Evolutionary conservation across 106 monocot genomes (phyloP).

Genomic region (Chionographis japonica): DNA sequence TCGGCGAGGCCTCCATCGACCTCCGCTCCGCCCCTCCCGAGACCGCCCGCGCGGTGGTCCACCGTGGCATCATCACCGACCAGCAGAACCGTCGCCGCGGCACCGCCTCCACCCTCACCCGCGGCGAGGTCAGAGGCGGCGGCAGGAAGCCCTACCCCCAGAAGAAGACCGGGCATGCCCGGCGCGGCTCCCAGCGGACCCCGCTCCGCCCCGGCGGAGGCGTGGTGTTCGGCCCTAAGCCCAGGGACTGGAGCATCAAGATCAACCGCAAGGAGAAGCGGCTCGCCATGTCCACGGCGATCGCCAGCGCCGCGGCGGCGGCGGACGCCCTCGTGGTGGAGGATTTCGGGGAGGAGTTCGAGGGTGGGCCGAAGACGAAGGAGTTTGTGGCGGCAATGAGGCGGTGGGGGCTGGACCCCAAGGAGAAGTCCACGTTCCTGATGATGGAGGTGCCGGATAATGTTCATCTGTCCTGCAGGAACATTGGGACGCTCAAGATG

Average conservation of each 20-base stretch:
- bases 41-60: constrained; percentile 90
- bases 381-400: constrained; percentile 72
- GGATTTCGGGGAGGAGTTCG: constrained; percentile 53
- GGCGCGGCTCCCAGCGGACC: constrained; percentile 82
- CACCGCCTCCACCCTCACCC: constrained; percentile 95
- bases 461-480: constrained; percentile 60
- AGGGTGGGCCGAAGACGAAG: constrained; percentile 51
- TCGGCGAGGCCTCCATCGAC: constrained; percentile 44
- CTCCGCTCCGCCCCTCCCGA: constrained; percentile 69
- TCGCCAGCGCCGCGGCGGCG: constrained; percentile 60
- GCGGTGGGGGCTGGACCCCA: constrained; percentile 84
- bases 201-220: constrained; percentile 95
- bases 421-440: constrained; percentile 68
- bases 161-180: constrained; percentile 85
- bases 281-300: constrained; percentile 84
- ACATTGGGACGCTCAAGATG: constrained; percentile 95
- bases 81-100: constrained; percentile 83
- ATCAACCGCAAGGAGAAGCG: constrained; percentile 99
- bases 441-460: constrained; percentile 68
- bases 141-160: constrained; percentile 89
- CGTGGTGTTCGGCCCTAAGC: constrained; percentile 90
- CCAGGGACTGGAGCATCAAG: constrained; percentile 92
- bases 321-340: constrained; percentile 62
- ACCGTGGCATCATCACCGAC: constrained; percentile 79
- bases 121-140: constrained; percentile 81